phyloP scores from a whole-genome alignment of 164 flowering plant genomes.

The Berberis thunbergii region DNA sequence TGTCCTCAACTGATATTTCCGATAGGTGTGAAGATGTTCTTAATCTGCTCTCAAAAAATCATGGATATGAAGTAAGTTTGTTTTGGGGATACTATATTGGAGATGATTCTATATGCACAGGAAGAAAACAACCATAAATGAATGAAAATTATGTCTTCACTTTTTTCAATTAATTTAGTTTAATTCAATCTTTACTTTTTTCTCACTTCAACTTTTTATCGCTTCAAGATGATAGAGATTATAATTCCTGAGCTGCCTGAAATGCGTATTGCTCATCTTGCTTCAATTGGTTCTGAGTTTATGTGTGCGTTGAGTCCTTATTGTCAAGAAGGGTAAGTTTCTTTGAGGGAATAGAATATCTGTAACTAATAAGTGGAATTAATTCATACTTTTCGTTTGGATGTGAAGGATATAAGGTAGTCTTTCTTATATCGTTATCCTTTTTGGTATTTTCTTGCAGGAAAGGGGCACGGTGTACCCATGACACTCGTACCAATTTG shows the following conservation, averaged over 20 bases:
- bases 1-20: constrained; percentile 68
- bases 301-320: constrained; percentile 50
- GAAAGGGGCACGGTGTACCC: no score
- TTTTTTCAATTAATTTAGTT: background rate
- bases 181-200: background rate
- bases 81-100: background rate
- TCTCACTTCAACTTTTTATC: background rate
- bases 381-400: no score
- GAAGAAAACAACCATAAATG: no score
- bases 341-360: background rate
- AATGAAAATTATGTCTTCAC: background rate
- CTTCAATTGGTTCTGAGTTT: constrained; percentile 81
- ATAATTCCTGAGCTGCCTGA: constrained; percentile 77
- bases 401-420: no score
- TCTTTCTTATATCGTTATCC: no score
- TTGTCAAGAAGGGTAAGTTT: constrained; percentile 62
- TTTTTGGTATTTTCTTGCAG: no score
- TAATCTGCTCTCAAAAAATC: constrained; percentile 33
- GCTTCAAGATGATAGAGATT: constrained; percentile 59
- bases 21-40: constrained; percentile 74
- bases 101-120: background rate
- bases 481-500: no score
- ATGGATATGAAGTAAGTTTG: constrained; percentile 70
- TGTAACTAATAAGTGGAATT: no score
- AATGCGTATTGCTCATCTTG: constrained; percentile 83